Base-by-base conservation (phyloP, 805 yeast genomes). In the Yarrowia sp. region DNA sequence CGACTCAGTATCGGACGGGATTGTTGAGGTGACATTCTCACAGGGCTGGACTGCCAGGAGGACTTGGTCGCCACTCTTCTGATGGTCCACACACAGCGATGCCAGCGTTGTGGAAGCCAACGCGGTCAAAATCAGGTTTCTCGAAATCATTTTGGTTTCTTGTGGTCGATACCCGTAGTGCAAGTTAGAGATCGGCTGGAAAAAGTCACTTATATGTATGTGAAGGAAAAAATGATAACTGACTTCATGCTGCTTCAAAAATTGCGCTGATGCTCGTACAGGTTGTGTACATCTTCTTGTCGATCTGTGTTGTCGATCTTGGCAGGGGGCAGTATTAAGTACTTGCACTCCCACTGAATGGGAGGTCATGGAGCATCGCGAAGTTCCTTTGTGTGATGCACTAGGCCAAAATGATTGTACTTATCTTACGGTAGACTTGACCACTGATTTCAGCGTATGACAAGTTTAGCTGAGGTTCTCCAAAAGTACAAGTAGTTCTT, bases 1-100 rank as follows among this genome's bases (percentile, higher is more conserved):
- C n/a, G 48, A 41, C 22, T 56, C 63, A 11, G 63, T 56, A n/a
- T 53, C 59, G 3, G 45, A 53, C 22, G 48, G 48, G 14, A 38
- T 41, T 5, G 32, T 22, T 11, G 46, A 22, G 3, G 63, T 56
- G 15, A 36, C 38, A 26, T 56, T 42, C 16, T 41, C 63, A n/a
- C 63, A 56, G 15, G 63, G 63, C n/a, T 56, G 63, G 8, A 56
- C 63, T 15, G 63, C 63, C 19, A 56, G 19, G 7, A 56, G 63
- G 0, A 56, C 48, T 12, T 56, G 63, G 38, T 42, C 48, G 5
- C 38, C 48, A 11, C 22, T 42, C 22, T 41, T 41, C 32, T 56
- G 63, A 38, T 56, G 63, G 48, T 56, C 63, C 22, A 56, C 63
- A 11, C 63, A 56, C 5, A 56, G 48, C 2, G 63, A 56, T 15